These are phyloP conservation scores for Xylariaceae sp. DNA, from an alignment of 2,329 filamentous ascomycete species.

Conservation along the genomic window DNA sequence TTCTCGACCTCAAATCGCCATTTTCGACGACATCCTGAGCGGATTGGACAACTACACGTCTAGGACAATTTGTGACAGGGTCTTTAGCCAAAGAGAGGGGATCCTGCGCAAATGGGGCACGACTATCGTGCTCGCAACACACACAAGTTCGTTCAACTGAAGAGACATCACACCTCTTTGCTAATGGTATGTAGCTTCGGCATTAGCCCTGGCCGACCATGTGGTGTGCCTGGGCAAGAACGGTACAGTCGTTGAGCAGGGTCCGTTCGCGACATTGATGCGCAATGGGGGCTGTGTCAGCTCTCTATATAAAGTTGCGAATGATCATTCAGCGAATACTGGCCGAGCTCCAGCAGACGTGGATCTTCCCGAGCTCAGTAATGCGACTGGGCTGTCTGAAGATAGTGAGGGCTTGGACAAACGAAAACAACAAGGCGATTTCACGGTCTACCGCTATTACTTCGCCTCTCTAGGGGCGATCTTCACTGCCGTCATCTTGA, in stretches of 20 bases:
- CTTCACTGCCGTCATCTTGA: background rate
- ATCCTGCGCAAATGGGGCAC: slow-evolving; percentile 3
- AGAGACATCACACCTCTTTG: background rate
- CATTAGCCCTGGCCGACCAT: slow-evolving; percentile 6
- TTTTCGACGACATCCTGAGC: slow-evolving; percentile 9
- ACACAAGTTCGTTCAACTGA: slow-evolving; percentile 2
- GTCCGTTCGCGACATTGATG: slow-evolving; percentile 4
- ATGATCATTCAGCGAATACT: background rate
- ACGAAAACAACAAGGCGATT: background rate
- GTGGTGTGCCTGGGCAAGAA: slow-evolving; percentile 3
- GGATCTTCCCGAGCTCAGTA: too few species aligned
- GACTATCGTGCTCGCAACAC: slow-evolving; percentile 9
- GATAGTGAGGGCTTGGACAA: background rate
- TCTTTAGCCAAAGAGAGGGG: slow-evolving; percentile 5
- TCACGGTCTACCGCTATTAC: background rate
- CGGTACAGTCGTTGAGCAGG: slow-evolving; percentile 7
- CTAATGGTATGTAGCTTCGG: slow-evolving; percentile 3
- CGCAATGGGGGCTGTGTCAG: slow-evolving; percentile 4
- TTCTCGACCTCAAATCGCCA: slow-evolving; percentile 3
- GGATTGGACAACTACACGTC: slow-evolving; percentile 5
- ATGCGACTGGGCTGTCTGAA: too few species aligned
- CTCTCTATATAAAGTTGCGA: slow-evolving; percentile 2
- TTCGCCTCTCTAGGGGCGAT: background rate
- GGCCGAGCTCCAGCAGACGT: background rate
- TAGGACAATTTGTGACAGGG: slow-evolving; percentile 1